Conservation (phyloP, 192 early-diverging fungal species). For the Gigaspora rosea region DNA sequence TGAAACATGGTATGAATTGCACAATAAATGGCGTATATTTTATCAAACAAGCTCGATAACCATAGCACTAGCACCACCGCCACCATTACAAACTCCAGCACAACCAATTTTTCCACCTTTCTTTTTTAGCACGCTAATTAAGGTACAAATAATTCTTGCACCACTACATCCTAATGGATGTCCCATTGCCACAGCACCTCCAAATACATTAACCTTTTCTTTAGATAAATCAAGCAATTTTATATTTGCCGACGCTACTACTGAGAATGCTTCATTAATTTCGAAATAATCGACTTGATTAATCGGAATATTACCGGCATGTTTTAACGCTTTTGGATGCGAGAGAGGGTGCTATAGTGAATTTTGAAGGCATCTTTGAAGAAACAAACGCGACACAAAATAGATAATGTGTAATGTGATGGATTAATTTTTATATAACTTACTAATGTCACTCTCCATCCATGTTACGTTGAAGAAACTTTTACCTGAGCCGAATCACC, state of each 20-base stretch:
- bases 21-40: too few relatives aligned
- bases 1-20: too few relatives aligned
- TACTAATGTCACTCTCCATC: background rate
- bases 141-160: constrained; percentile 82
- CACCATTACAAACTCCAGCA: constrained; percentile 97
- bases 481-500: constrained; percentile 71
- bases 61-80: constrained; percentile 89
- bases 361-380: constrained; percentile 57
- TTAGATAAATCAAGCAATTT: constrained; percentile 71
- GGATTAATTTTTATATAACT: background rate
- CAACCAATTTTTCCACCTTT: constrained; percentile 78
- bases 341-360: constrained; percentile 73
- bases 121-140: constrained; percentile 73
- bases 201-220: constrained; percentile 90
- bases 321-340: constrained; percentile 76
- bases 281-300: constrained; percentile 77
- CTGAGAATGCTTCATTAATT: constrained; percentile 85
- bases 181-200: constrained; percentile 95
- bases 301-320: constrained; percentile 55
- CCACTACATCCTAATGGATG: constrained; percentile 98
- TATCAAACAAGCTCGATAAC: constrained; percentile 48
- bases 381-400: background rate
- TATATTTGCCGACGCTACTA: constrained; percentile 82
- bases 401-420: background rate
- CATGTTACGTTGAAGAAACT: background rate